Base-by-base conservation (phyloP, 352 stramenopile genomes). In the Globisporangium abappressorium region DNA sequence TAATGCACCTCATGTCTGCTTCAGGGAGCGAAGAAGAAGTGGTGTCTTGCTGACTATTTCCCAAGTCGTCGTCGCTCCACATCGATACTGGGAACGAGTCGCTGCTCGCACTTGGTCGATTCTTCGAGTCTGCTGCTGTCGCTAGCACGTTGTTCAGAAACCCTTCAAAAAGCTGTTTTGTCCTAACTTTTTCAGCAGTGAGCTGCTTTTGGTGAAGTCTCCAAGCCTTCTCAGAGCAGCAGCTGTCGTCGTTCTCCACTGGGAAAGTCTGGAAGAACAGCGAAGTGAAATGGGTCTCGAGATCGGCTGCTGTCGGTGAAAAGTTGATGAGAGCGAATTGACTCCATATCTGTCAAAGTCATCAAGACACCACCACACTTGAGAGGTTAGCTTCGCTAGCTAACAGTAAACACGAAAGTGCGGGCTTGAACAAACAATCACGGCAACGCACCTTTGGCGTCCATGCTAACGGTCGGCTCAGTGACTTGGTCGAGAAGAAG, bases 291-390 rank as follows among this genome's bases (percentile, higher is more conserved):
- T 80, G 62, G 26, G 77, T 74, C 5, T 84, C 72, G 1, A 88
- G 69, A 3, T 87, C 78, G 0, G 58, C 64, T 2, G 24, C 24
- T 5, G 76, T 76, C 5, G 81, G 81, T 0, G 78, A 74, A 28
- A 82, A 80, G 51, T 87, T 74, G 62, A 88, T 57, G 0, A 84
- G 70, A 15, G 61, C 61, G 5, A 90, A 72, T n/a, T 88, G 72
- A 36, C 70, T 79, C 79, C 79, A 90, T 2, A 79, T 73, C 81
- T 89, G 12, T 7, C 38, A 51, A 30, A 66, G 22, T 9, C 20
- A 46, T 20, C 11, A 49, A 20, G 61, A n/a, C 8, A 57, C 9
- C 26, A 43, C 9, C 26, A 62, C 4, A 53, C 9, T 5, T 24
- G 18, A 55, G 18, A 54, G 34, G 36, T 51, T 33, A 43, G 28